Evolutionary conservation across 192 early-diverging fungal genomes (phyloP).

Genomic region (Umbelopsis vinacea): DNA sequence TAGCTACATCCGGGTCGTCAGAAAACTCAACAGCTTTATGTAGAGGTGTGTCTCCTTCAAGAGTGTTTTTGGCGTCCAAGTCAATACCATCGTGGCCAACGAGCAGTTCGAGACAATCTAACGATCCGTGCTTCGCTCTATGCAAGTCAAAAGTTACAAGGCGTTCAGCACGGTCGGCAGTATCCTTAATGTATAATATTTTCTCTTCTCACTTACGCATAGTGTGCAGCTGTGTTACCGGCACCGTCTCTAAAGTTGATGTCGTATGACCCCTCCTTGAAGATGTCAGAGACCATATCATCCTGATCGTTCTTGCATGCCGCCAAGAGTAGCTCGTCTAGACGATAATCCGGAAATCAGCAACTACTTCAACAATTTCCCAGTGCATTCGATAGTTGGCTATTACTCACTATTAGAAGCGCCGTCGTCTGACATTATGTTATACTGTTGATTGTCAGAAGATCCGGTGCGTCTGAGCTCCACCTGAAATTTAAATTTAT

Average conservation of each 20-base stretch:
- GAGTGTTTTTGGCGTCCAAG: constrained; percentile 58
- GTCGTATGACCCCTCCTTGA: constrained; percentile 51
- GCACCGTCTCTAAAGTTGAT: constrained; percentile 65
- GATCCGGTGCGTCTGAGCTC: background rate
- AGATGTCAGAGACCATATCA: constrained; percentile 63
- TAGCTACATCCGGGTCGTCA: constrained; percentile 54
- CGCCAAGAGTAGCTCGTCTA: constrained; percentile 71
- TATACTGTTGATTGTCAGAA: background rate
- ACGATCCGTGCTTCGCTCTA: constrained; percentile 58
- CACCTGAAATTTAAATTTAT: background rate
- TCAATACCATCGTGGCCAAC: constrained; percentile 53
- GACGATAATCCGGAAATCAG: background rate
- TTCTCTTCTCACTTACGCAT: constrained; percentile 48
- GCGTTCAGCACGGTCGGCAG: too few species aligned
- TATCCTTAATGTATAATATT: too few species aligned
- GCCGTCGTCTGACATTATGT: constrained; percentile 29
- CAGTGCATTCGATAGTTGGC: background rate
- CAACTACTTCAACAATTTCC: too few species aligned
- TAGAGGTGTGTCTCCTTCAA: constrained; percentile 65
- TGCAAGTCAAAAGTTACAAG: constrained; percentile 3
- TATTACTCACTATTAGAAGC: constrained; percentile 37
- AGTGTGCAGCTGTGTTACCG: constrained; percentile 73
- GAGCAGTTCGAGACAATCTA: constrained; percentile 65
- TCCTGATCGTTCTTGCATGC: constrained; percentile 76
- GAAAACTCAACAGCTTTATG: constrained; percentile 67